A percentile compares a stretch with the other conserved stretches of the same genome.
Conservation (phyloP, 1,284 basidiomycete species). For the Microbotryomycetes sp. region DNA sequence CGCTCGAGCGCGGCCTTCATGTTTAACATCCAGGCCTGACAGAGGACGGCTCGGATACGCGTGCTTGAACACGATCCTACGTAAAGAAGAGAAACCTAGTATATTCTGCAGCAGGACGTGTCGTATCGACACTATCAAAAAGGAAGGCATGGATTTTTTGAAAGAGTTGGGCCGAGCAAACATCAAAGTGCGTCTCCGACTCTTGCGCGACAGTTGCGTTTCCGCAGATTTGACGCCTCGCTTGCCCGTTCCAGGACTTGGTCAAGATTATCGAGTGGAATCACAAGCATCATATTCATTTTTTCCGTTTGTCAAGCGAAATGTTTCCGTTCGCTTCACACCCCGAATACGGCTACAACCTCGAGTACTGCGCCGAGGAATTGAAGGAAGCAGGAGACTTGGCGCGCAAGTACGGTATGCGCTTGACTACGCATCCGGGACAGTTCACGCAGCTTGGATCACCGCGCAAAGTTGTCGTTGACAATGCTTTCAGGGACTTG, state of each 20-base stretch:
- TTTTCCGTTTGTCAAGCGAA: slow-evolving; percentile 59
- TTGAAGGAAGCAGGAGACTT: slow-evolving; percentile 58
- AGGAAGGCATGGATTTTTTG: slow-evolving; percentile 69
- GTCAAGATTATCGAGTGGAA: slow-evolving; percentile 73
- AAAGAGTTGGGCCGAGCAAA: slow-evolving; percentile 73
- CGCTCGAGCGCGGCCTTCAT: neutral
- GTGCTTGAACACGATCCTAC: slow-evolving; percentile 73
- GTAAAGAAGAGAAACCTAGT: slow-evolving; percentile 58
- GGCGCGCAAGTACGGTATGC: slow-evolving; percentile 66
- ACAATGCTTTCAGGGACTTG: slow-evolving; percentile 67
- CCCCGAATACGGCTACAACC: slow-evolving; percentile 64
- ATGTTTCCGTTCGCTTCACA: slow-evolving; percentile 90
- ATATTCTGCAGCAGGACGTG: slow-evolving; percentile 69
- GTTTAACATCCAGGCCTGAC: slow-evolving; percentile 35
- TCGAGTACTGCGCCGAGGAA: slow-evolving; percentile 58
- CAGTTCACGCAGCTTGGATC: slow-evolving; percentile 42
- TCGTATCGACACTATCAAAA: slow-evolving; percentile 58
- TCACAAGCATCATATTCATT: slow-evolving; percentile 56
- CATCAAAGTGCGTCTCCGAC: slow-evolving; percentile 41
- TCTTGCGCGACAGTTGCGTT: no score
- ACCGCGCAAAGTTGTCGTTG: slow-evolving; percentile 62
- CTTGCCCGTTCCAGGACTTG: slow-evolving; percentile 54
- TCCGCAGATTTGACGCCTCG: no score
- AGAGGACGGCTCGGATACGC: slow-evolving; percentile 54
- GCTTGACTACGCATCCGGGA: slow-evolving; percentile 80